These are phyloP conservation scores for Penicillium canariense DNA, from an alignment of 495 filamentous ascomycete genomes.

Conservation along the genomic window DNA sequence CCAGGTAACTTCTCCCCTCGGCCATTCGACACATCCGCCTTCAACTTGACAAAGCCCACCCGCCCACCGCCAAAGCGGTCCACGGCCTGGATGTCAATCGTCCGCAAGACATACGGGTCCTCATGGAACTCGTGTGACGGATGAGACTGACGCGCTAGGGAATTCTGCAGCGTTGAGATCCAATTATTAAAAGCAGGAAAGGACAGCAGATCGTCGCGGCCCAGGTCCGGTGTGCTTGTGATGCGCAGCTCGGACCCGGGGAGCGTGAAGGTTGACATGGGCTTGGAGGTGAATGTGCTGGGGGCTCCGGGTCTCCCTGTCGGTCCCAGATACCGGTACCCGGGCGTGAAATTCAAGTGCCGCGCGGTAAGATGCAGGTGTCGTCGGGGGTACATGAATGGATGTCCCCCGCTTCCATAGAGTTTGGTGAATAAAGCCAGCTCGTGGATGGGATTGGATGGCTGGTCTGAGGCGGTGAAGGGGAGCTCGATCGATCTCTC, in stretches of 20 bases:
- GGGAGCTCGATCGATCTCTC: background rate
- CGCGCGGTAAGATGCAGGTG: conserved; percentile 10
- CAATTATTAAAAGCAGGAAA: conserved; percentile 75
- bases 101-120: conserved; percentile 66
- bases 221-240: conserved; percentile 56
- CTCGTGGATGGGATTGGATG: too few relatives aligned
- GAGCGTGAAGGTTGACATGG: conserved; percentile 23
- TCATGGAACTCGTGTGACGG: conserved; percentile 66
- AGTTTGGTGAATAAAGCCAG: background rate
- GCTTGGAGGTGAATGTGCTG: background rate
- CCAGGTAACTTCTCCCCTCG: conserved; percentile 68
- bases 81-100: conserved; percentile 69
- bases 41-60: conserved; percentile 78
- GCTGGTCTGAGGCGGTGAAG: background rate
- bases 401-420: background rate
- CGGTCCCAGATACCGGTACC: background rate
- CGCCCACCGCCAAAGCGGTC: conserved; percentile 65
- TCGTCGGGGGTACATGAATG: background rate
- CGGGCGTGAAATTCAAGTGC: conserved; percentile 4
- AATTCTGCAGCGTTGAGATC: conserved; percentile 64
- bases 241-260: conserved; percentile 40
- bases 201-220: conserved; percentile 59
- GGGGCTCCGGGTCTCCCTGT: background rate
- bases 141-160: conserved; percentile 60
- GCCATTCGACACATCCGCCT: conserved; percentile 61